phyloP scores from a whole-genome alignment of 768 basidiomycete genomes.

The Lentinula lateritia region DNA sequence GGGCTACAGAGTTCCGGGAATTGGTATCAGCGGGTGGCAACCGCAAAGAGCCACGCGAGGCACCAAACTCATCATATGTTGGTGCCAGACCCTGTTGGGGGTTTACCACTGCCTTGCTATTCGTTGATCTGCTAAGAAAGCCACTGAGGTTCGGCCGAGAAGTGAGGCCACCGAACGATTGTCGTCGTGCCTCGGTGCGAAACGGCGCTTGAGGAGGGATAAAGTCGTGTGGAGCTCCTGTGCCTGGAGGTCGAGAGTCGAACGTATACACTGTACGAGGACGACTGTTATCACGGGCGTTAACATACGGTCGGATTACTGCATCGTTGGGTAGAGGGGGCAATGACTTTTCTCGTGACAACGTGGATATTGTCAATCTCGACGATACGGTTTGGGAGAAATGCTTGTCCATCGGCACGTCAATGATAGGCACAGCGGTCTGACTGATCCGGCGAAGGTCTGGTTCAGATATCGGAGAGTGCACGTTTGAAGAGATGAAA shows the following conservation, averaged over 20 bases:
- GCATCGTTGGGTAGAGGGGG: constrained; percentile 66
- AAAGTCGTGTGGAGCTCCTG: constrained; percentile 44
- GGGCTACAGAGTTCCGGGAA: constrained; percentile 8
- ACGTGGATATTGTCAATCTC: constrained; percentile 15
- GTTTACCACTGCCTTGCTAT: not conserved
- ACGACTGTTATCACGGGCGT: constrained; percentile 33
- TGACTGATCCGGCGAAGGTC: constrained; percentile 48
- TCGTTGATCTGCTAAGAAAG: constrained; percentile 1
- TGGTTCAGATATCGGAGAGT: constrained; percentile 56
- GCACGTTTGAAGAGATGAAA: constrained; percentile 36
- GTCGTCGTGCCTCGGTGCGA: constrained; percentile 57
- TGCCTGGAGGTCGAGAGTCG: constrained; percentile 47
- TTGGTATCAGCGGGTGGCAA: constrained; percentile 16
- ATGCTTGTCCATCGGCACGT: constrained; percentile 10
- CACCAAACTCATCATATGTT: constrained; percentile 70
- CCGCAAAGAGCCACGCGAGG: constrained; percentile 54
- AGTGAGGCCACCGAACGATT: constrained; percentile 69
- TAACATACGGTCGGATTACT: constrained; percentile 31
- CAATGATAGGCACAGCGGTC: constrained; percentile 6
- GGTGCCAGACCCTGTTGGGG: constrained; percentile 21
- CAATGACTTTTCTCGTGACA: constrained; percentile 66
- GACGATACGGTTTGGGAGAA: constrained; percentile 10
- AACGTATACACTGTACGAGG: constrained; percentile 64
- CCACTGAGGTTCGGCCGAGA: constrained; percentile 46
- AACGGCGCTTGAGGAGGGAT: constrained; percentile 62